Evolutionary conservation across 306 rosid genomes (phyloP), one percentile per base, ranked within the genome.

Genomic region (Malus sylvestris): DNA sequence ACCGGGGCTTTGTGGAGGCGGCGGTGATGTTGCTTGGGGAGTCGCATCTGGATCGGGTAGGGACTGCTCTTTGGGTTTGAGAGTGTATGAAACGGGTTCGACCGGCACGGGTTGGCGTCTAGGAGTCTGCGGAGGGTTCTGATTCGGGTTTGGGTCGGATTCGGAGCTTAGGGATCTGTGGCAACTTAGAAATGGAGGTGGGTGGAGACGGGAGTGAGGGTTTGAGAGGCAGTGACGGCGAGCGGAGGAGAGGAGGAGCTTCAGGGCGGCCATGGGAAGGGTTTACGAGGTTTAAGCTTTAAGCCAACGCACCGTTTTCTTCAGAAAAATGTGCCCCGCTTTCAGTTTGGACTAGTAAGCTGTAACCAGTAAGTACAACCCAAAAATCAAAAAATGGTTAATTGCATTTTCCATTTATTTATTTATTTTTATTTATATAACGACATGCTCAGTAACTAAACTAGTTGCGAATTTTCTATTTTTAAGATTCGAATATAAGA

Each of bases 1-100:
- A 35, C 42, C 32, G 10, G 83, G 79, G 10, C 61, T 75, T 15
- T 14, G 55, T 10, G 65, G 83, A 16, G 27, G 82, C 35, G 42
- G 87, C 16, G 87, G 79, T 42, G 63, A 69, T 1, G 86, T 64
- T 11, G 82, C 22, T 45, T 73, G 71, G 4, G 72, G 8, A n/a
- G 83, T 30, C 59, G 76, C 67, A 13, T 79, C 79, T 44, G 67
- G 71, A 2, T 81, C 87, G 5, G 83, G 71, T n/a, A 79, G 59
- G 8, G 90, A 20, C 0, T 81, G 67, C 18, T 74, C 88, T 59
- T 88, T 83, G 53, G 96, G 93, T 70, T 92, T 92, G 77, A 71
- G 20, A 33, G 97, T 78, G 81, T 90, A 92, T 2, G 98, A 87
- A 51, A 92, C 91, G 40, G 97, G 85, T 55, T 87, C 86, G 75